phyloP scores from a whole-genome alignment of 257 asterid genomes.

The Thymus quinquecostatus region DNA sequence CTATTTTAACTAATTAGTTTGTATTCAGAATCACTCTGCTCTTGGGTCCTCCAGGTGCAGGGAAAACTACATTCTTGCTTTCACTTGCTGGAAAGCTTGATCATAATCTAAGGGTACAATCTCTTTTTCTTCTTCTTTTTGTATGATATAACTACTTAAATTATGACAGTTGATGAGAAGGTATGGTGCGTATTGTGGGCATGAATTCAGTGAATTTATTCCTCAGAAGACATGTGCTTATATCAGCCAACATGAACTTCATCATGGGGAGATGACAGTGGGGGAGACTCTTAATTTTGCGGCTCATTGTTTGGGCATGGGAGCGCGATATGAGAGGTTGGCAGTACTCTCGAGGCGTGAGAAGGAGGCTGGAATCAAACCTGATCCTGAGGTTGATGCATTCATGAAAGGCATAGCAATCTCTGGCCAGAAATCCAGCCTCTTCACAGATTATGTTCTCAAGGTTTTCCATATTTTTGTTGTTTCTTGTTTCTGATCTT shows the following conservation, averaged over 20 bases:
- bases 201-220: slow-evolving; percentile 46
- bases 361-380: slow-evolving; percentile 48
- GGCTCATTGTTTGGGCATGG: slow-evolving; percentile 53
- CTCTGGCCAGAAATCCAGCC: slow-evolving; percentile 44
- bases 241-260: slow-evolving; percentile 52
- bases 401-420: slow-evolving; percentile 49
- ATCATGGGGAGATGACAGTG: slow-evolving; percentile 60
- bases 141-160: background rate
- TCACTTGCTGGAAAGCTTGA: slow-evolving; percentile 43
- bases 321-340: slow-evolving; percentile 39
- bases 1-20: background rate
- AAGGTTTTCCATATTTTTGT: slow-evolving; percentile 33
- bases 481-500: background rate
- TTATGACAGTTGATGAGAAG: background rate
- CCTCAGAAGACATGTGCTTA: slow-evolving; percentile 59
- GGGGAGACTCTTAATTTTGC: slow-evolving; percentile 60
- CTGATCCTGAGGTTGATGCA: slow-evolving; percentile 54
- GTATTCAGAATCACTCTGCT: slow-evolving; percentile 48
- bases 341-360: slow-evolving; percentile 53
- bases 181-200: slow-evolving; percentile 44
- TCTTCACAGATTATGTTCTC: slow-evolving; percentile 47
- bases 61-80: slow-evolving; percentile 47
- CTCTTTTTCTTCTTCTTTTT: background rate
- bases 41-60: slow-evolving; percentile 59
- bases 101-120: slow-evolving; percentile 35